These are phyloP conservation scores for Aristolochia fimbriata DNA, from an alignment of 164 flowering plant species.

Conservation along the genomic window DNA sequence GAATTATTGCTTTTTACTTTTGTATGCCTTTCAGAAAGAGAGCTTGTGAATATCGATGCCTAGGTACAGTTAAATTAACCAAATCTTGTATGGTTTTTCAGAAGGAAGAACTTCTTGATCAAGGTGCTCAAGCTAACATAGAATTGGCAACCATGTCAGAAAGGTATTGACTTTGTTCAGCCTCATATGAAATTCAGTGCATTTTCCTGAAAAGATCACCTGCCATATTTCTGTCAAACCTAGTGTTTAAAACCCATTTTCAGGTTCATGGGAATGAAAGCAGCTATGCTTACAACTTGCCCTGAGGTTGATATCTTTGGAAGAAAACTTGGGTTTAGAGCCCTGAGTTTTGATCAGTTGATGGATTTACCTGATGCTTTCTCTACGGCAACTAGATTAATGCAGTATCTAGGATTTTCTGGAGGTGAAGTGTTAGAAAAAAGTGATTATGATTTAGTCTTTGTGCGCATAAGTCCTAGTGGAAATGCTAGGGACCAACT, in stretches of 20 bases:
- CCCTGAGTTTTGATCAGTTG: slow-evolving; percentile 29
- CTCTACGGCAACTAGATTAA: slow-evolving; percentile 27
- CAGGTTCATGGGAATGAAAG: slow-evolving; percentile 94
- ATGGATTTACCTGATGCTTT: slow-evolving; percentile 11
- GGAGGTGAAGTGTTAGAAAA: slow-evolving; percentile 44
- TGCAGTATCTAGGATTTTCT: slow-evolving; percentile 72
- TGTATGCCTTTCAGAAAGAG: slow-evolving; percentile 23
- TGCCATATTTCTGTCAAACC: not conserved
- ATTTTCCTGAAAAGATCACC: not conserved
- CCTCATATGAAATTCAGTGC: not conserved
- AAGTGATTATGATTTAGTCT: slow-evolving; percentile 57
- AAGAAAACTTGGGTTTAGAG: slow-evolving; percentile 40
- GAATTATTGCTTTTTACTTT: slow-evolving; percentile 1
- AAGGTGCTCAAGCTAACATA: slow-evolving; percentile 6
- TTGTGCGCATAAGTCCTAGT: slow-evolving; percentile 51
- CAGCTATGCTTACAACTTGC: slow-evolving; percentile 55
- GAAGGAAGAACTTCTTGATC: slow-evolving; percentile 11
- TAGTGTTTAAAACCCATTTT: slow-evolving; percentile 1
- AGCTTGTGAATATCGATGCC: not conserved
- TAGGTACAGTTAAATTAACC: slow-evolving; percentile 1
- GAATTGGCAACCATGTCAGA: slow-evolving; percentile 29
- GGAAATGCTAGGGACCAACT: slow-evolving; percentile 15
- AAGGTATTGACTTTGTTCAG: slow-evolving; percentile 25
- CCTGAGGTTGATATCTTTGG: slow-evolving; percentile 37
- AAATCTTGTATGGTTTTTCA: slow-evolving; percentile 12